Evolutionary conservation across 73 alveolate species (phyloP).

Genomic region (Paramecium tetraurelia): DNA sequence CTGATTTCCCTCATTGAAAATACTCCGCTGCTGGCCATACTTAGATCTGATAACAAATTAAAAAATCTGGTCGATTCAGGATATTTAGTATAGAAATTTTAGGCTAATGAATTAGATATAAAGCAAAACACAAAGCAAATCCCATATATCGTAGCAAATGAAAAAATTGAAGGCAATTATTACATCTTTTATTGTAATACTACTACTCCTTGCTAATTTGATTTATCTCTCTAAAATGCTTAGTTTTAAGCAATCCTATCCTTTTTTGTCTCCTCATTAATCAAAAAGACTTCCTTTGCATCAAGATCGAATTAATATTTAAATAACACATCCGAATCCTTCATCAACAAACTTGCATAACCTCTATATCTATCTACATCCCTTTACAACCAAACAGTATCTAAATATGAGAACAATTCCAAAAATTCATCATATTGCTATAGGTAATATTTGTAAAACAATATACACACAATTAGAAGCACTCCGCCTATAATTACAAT

Average conservation of each 20-base stretch:
- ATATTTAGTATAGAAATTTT: slow-evolving; percentile 5
- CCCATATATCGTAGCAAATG: neutral
- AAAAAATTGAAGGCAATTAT: neutral
- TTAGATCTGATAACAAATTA: neutral
- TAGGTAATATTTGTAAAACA: neutral
- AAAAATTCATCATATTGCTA: neutral
- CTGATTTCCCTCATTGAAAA: slow-evolving; percentile 37
- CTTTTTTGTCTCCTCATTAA: neutral
- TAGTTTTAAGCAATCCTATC: slow-evolving; percentile 14
- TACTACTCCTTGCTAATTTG: neutral
- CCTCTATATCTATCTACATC: slow-evolving; percentile 42
- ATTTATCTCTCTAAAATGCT: neutral
- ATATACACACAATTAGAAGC: neutral
- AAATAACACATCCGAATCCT: slow-evolving; percentile 16
- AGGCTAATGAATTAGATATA: neutral
- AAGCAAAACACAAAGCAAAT: neutral
- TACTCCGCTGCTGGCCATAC: slow-evolving; percentile 26
- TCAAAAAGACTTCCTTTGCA: neutral
- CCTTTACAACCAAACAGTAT: slow-evolving; percentile 12
- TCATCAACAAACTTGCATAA: neutral
- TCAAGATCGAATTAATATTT: slow-evolving; percentile 29
- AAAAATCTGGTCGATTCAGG: slow-evolving; percentile 13
- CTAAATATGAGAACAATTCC: neutral
- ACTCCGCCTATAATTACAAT: neutral
- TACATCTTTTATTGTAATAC: neutral